Base-by-base conservation (phyloP, 2,329 filamentous ascomycete species). In the Pyrenochaeta sp. region DNA sequence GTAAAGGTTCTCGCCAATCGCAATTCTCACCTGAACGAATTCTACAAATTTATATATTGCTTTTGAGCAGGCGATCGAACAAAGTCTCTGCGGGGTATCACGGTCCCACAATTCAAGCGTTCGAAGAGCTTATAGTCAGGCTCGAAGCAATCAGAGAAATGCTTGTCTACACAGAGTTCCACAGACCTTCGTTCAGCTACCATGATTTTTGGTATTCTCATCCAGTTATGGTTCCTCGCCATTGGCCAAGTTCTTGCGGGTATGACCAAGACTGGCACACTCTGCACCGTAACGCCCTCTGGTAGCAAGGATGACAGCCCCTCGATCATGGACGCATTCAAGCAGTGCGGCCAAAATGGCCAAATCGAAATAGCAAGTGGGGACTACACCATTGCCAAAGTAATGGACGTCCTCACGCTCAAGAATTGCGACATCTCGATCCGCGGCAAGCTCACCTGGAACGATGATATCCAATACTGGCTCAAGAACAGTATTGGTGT, bases 381-480 rank as follows among this genome's bases (percentile, higher is more conserved):
- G 14, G 58, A 67, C 36, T 70, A 59, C 49, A 65, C 61, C 12
- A 68, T 68, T 41, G 67, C 60, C 14, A 67, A 68, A 45, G 67
- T 70, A 15, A 70, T 68, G 63, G 67, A 70, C 30, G 56, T 63
- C 7, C 46, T 65, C 9, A 57, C 62, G 35, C 58, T 70, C 7
- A 51, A 63, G 17, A 70, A 70, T 41, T 67, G 62, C 44, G 67
- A 68, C 43, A 68, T 70, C 21, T 63, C 57, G 17, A 70, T 70
- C 29, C 56, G 52, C 11, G 67, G 67, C 4, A 68, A 61, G 32
- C 32, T 68, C 4, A 68, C 65, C 2, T 68, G 67, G 67, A 70
- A 58, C 36, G 53, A 61, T 10, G 66, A 70, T 20, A 67, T 68
- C 20, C 57, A 66, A 10, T 70, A 70, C 45, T 70, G 67, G 67